Evolutionary conservation across 345 rosid genomes (phyloP).

Genomic region (Murraya koenigii): DNA sequence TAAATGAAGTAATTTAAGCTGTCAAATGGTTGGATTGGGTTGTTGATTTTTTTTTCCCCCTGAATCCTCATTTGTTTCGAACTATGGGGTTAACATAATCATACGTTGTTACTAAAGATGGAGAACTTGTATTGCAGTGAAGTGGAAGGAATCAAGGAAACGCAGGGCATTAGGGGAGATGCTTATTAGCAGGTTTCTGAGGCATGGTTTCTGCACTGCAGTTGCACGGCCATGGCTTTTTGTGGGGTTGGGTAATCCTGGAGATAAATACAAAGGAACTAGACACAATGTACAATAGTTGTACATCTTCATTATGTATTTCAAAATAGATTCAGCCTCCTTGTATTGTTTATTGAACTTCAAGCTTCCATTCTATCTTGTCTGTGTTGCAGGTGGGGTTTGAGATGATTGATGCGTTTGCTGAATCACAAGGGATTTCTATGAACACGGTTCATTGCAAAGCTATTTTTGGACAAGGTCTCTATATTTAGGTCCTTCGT

Average conservation of each 20-base stretch:
- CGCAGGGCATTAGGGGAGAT: background rate
- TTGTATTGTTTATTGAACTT: constrained; percentile 3
- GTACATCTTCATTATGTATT: background rate
- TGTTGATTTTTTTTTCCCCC: too few relatives aligned
- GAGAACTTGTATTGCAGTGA: background rate
- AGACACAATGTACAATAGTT: constrained; percentile 63
- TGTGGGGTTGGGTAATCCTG: constrained; percentile 86
- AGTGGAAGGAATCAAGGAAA: background rate
- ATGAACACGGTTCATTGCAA: constrained; percentile 55
- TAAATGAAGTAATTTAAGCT: too few relatives aligned
- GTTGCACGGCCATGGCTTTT: constrained; percentile 71
- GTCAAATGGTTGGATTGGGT: too few relatives aligned
- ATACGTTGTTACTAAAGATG: background rate
- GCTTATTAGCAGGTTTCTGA: background rate
- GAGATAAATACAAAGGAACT: constrained; percentile 76
- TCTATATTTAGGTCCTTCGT: constrained; percentile 3
- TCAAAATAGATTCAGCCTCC: background rate
- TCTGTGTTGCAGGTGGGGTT: constrained; percentile 57
- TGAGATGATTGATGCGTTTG: constrained; percentile 74
- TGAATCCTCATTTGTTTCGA: background rate
- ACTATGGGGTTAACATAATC: background rate
- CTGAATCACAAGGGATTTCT: constrained; percentile 53
- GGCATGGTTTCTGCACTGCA: constrained; percentile 56
- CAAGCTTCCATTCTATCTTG: background rate
- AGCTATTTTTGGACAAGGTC: constrained; percentile 75